A percentile compares a stretch with the other conserved stretches of the same genome.
Conservation (phyloP, 2,329 filamentous ascomycete species). For the Cadophora luteo-olivacea region DNA sequence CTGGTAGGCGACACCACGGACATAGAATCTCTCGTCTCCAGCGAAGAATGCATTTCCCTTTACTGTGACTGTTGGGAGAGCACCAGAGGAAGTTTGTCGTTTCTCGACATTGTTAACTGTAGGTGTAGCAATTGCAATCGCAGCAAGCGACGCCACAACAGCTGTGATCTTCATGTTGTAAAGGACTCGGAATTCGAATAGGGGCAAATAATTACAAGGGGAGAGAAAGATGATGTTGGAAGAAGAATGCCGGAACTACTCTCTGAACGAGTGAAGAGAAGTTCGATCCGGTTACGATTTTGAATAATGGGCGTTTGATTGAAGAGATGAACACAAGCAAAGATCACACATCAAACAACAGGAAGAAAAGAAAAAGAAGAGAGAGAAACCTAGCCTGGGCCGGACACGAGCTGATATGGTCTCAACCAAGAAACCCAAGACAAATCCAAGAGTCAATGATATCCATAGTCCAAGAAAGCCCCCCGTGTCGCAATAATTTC, state of each 20-base stretch:
- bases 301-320: background rate
- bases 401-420: slow-evolving; percentile 8
- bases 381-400: background rate
- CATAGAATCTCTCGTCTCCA: slow-evolving; percentile 54
- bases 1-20: slow-evolving; percentile 70
- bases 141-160: slow-evolving; percentile 36
- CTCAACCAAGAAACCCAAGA: slow-evolving; percentile 11
- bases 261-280: slow-evolving; percentile 24
- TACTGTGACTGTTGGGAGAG: slow-evolving; percentile 34
- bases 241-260: slow-evolving; percentile 12
- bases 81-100: slow-evolving; percentile 31
- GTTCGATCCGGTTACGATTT: slow-evolving; percentile 15
- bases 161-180: slow-evolving; percentile 39
- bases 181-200: background rate
- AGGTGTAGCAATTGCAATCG: slow-evolving; percentile 29
- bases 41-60: slow-evolving; percentile 45
- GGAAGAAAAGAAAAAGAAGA: background rate
- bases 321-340: slow-evolving; percentile 5
- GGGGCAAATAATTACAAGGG: slow-evolving; percentile 2
- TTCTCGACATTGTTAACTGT: slow-evolving; percentile 25
- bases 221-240: background rate
- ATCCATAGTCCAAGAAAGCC: slow-evolving; percentile 1
- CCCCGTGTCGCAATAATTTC: slow-evolving; percentile 15
- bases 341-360: slow-evolving; percentile 1
- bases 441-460: background rate